Evolutionary conservation across 2,329 filamentous ascomycete genomes (phyloP), one percentile per base, ranked within the genome.

Genomic region (Curvularia sp.): DNA sequence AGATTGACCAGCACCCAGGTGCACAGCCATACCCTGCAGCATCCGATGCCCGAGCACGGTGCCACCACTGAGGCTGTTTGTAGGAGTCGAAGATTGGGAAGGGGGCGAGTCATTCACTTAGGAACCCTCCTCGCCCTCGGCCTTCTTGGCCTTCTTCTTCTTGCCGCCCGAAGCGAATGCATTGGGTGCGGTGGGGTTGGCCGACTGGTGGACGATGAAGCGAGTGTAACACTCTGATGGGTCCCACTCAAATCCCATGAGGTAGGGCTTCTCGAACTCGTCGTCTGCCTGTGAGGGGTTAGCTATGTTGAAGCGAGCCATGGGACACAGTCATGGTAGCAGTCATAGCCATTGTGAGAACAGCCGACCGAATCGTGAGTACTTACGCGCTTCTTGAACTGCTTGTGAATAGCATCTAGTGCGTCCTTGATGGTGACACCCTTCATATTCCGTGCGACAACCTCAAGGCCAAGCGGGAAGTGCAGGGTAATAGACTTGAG

Each of bases 351-450:
- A 28, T 38, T 13, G 20, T 22, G 9, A 38, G 9, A 13, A 26
- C 28, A 44, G 30, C 30, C 15, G 18, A 24, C 15, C 22, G 20
- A 10, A 31, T 42, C 24, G 53, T 44, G 38, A 39, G 33, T 44
- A 78, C 87, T 70, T 80, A 93, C 94, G 86, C 93, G 90, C 88
- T 97, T 97, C 86, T 96, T 96, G 85, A 92, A 96, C 70, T 91
- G 87, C 84, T 97, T 97, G 85, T 97, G 85, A 80, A 98, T 97
- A 72, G 92, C 94, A 78, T 97, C 93, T 78, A 97, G 77, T 58
- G 93, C 93, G 79, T 98, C 94, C 84, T 97, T 97, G 84, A 98
- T 94, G 57, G 94, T 98, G 68, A 98, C 93, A 56, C 94, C 94
- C 80, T 93, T 94, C 71, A 93, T 82, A 81, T 97, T 98, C 74